These are phyloP conservation scores for Coemansia sp. DNA, from an alignment of 371 early-diverging fungal species.

Conservation along the genomic window DNA sequence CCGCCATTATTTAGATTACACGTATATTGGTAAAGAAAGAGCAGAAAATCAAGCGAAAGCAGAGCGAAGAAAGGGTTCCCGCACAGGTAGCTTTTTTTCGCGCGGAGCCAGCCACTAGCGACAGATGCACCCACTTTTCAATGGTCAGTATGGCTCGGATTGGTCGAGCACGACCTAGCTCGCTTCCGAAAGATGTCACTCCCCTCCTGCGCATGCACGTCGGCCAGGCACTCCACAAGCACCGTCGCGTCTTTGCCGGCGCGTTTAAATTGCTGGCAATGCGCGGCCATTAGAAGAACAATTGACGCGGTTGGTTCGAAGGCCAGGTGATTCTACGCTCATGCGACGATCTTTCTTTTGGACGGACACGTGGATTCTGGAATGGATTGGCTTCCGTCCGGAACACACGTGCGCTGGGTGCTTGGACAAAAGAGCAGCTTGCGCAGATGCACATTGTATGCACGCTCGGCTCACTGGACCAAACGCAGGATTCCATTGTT, in stretches of 20 bases:
- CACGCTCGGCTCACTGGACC: not conserved
- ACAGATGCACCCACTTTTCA: no score
- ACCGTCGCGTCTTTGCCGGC: no score
- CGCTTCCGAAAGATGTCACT: no score
- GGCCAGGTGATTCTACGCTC: not conserved
- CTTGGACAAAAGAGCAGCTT: not conserved
- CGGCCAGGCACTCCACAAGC: no score
- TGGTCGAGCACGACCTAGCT: no score
- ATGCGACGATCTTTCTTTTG: not conserved
- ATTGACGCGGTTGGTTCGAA: not conserved
- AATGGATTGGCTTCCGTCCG: not conserved
- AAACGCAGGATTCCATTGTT: constrained; percentile 1
- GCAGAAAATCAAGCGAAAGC: not conserved
- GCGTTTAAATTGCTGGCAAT: no score
- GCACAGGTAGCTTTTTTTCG: no score
- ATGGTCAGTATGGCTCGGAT: no score
- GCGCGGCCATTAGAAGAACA: no score
- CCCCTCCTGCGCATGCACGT: no score
- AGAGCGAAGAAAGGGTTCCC: not conserved
- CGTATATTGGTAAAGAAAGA: not conserved
- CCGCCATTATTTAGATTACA: constrained; percentile 30
- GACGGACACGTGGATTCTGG: not conserved
- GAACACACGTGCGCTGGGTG: not conserved
- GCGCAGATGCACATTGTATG: not conserved
- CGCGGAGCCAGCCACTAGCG: no score